These are phyloP conservation scores for Aureobasidium subglaciale DNA, from an alignment of 2,329 filamentous ascomycete genomes.

Conservation along the genomic window DNA sequence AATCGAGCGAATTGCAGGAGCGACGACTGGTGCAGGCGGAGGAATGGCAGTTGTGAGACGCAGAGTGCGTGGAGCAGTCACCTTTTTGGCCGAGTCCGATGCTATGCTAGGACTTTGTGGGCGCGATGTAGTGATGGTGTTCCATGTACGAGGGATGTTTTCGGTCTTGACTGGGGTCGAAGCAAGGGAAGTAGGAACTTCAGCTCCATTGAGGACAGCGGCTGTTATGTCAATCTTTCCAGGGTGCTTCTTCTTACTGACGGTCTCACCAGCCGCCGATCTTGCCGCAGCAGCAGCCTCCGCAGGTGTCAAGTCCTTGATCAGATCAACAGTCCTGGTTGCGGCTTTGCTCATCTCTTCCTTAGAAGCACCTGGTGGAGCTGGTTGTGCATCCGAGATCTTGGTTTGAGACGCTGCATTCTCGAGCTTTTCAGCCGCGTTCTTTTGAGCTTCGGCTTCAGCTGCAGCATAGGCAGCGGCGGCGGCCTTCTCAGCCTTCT, in stretches of 20 bases:
- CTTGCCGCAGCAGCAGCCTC: conserved; percentile 6
- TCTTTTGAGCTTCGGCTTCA: conserved; percentile 1
- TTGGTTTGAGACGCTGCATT: conserved; percentile 17
- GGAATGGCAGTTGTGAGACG: conserved; percentile 57
- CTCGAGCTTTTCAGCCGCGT: background rate
- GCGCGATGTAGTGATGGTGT: conserved; percentile 36
- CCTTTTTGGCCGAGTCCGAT: conserved; percentile 37
- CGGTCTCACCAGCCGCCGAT: conserved; percentile 5
- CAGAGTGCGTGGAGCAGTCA: conserved; percentile 55
- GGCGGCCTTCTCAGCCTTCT: conserved; percentile 12
- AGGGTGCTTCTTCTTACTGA: conserved; percentile 32
- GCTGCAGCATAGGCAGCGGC: background rate
- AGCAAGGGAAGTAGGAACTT: conserved; percentile 14
- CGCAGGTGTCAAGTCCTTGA: conserved; percentile 3
- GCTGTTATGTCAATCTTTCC: conserved; percentile 43
- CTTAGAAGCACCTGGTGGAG: conserved; percentile 13
- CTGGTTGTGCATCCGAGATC: conserved; percentile 15
- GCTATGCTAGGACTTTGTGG: conserved; percentile 47
- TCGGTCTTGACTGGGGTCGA: conserved; percentile 21
- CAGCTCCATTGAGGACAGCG: conserved; percentile 25
- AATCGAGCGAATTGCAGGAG: conserved; percentile 29
- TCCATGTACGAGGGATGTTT: conserved; percentile 18
- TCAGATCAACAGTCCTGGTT: conserved; percentile 4
- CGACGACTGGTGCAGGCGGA: conserved; percentile 31
- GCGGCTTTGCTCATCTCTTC: background rate